Evolutionary conservation across 345 rosid genomes (phyloP), one percentile per base, ranked within the genome.

Genomic region (Populus alba): DNA sequence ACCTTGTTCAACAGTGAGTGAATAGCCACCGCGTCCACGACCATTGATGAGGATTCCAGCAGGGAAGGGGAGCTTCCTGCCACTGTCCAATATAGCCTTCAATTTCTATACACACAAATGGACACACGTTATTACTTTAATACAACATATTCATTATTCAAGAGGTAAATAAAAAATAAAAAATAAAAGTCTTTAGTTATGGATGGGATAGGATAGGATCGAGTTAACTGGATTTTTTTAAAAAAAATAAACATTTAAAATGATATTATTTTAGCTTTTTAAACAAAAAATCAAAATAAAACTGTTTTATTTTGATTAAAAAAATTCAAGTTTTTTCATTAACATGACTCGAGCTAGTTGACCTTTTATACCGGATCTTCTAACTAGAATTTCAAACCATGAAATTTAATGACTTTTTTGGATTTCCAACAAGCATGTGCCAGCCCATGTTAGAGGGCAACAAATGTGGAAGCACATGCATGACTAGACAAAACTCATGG

Each of bases 1-100:
- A 93, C 99, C 99, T 89, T 90, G 94, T 68, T 91, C 97, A 66
- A 96, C 95, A 20, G 81, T 94, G 27, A 96, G 80, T 45, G 81
- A 71, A 37, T 89, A 89, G 71, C 98, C 97, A 16, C 68, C 85
- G n/a, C 86, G 39, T 20, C 97, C 91, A 0, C 96, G 89, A 4
- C 99, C 99, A 70, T 96, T 96, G 85, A 96, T 92, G 83, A 96
- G 95, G 77, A 96, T 87, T 38, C 94, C 97, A 71, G 92, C 93
- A 62, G 98, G 92, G 66, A 82, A 79, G 23, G 98, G 97, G 27
- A 96, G 77, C 84, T 85, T 89, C 29, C 73, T 86, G 4, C 99
- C 99, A 13, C 75, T 10, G 70, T 96, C 97, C 65, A 96, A 87
- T 12, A 53, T 74, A 37, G 85, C 86, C 78, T 43, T 90, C 87